These are phyloP conservation scores for Salix purpurea DNA, from an alignment of 345 rosid species.

Conservation along the genomic window DNA sequence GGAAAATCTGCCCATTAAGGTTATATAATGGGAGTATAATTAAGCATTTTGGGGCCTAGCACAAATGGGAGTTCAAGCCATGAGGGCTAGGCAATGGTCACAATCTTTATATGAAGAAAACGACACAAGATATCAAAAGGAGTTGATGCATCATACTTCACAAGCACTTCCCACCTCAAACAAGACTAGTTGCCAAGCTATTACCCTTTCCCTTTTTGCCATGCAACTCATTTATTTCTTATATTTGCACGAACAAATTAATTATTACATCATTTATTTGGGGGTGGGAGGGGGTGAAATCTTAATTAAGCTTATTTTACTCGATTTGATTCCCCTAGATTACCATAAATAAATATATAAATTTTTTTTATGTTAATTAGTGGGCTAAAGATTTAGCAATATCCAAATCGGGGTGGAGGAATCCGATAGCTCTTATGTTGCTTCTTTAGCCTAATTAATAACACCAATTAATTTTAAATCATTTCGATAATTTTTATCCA, in stretches of 20 bases:
- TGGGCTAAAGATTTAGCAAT: not conserved
- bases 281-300: not conserved
- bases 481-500: not conserved
- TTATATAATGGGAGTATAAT: no score
- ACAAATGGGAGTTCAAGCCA: no score
- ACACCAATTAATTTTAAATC: not conserved
- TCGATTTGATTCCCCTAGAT: not conserved
- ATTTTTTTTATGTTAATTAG: not conserved
- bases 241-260: not conserved
- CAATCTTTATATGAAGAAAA: no score
- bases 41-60: no score
- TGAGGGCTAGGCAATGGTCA: no score
- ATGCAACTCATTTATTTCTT: not conserved
- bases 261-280: not conserved
- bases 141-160: not conserved
- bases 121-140: not conserved
- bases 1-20: no score
- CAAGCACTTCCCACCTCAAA: not conserved
- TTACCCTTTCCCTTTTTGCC: not conserved
- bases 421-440: not conserved
- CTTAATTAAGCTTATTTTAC: not conserved
- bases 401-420: not conserved
- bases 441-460: not conserved
- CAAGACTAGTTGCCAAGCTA: not conserved
- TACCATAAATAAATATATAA: not conserved